Conservation (phyloP, 768 basidiomycete genomes). For the Lactifluus rugatus region DNA sequence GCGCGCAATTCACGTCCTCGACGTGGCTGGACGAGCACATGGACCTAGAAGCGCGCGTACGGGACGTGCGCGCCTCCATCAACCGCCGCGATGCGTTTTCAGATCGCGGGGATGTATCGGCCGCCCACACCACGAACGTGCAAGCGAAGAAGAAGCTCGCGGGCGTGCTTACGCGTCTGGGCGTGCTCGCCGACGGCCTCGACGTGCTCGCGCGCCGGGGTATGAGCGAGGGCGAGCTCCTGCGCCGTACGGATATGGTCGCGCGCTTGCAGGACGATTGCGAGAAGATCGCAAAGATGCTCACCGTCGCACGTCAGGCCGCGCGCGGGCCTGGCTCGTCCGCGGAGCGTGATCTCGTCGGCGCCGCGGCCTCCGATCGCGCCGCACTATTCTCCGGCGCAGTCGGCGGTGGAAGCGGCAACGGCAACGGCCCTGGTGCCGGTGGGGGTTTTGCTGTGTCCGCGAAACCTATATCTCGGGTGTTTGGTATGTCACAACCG, state of each 20-base stretch:
- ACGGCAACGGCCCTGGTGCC: not conserved
- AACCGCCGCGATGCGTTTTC: conserved; percentile 81
- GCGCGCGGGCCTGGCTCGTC: conserved; percentile 31
- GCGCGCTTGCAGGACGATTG: conserved; percentile 84
- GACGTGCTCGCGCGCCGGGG: conserved; percentile 54
- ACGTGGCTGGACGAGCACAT: conserved; percentile 89
- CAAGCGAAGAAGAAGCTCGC: conserved; percentile 81
- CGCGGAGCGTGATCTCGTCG: conserved; percentile 33
- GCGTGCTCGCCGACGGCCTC: conserved; percentile 59
- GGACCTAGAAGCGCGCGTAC: conserved; percentile 63
- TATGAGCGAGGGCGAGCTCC: conserved; percentile 87
- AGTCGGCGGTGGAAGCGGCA: not conserved
- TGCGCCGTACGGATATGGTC: conserved; percentile 82
- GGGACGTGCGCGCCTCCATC: conserved; percentile 77
- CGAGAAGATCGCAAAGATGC: conserved; percentile 79
- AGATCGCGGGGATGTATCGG: conserved; percentile 60
- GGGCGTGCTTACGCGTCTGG: conserved; percentile 63
- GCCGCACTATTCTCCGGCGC: conserved; percentile 63
- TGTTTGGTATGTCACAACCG: conserved; percentile 64
- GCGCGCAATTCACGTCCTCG: conserved; percentile 53
- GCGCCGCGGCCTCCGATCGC: conserved; percentile 49
- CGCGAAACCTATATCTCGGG: conserved; percentile 46
- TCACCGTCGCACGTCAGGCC: conserved; percentile 59
- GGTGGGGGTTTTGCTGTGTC: not conserved
- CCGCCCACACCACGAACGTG: conserved; percentile 71